These are phyloP conservation scores for Carex sylvatica DNA, from an alignment of 202 grass and related monocot species.

Conservation along the genomic window DNA sequence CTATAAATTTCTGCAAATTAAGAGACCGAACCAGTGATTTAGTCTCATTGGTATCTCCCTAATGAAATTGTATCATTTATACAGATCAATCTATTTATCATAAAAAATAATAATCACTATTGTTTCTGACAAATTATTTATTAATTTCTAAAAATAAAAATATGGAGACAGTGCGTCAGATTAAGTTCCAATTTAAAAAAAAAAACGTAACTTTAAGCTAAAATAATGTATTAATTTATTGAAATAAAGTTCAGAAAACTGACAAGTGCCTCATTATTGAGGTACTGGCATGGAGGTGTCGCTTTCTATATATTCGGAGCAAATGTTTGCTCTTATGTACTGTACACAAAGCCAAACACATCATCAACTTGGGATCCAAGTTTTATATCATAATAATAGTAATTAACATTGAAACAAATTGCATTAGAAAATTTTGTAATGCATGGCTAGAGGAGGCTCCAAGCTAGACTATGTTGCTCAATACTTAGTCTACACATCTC, in stretches of 20 bases:
- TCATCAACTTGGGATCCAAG: conserved; percentile 15
- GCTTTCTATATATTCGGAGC: not conserved
- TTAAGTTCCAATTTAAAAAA: not conserved
- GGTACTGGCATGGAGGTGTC: not conserved
- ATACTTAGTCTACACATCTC: conserved; percentile 12
- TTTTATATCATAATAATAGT: not conserved
- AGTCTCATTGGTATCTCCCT: too few species aligned
- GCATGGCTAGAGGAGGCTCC: not conserved
- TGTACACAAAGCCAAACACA: not conserved
- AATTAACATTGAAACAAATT: not conserved
- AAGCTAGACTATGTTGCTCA: not conserved
- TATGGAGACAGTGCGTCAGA: too few species aligned
- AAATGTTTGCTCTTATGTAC: not conserved
- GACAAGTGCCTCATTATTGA: not conserved
- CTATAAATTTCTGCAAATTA: too few species aligned
- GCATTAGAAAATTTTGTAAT: conserved; percentile 11
- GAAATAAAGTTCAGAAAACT: not conserved
- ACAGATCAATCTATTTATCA: too few species aligned
- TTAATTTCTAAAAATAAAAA: too few species aligned
- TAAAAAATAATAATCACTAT: too few species aligned
- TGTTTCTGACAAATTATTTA: too few species aligned
- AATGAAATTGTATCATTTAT: too few species aligned
- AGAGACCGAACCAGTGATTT: too few species aligned
- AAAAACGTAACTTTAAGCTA: not conserved
- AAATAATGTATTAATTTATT: not conserved